Evolutionary conservation across 164 flowering plant species (phyloP).

Genomic region (Akebia trifoliata): DNA sequence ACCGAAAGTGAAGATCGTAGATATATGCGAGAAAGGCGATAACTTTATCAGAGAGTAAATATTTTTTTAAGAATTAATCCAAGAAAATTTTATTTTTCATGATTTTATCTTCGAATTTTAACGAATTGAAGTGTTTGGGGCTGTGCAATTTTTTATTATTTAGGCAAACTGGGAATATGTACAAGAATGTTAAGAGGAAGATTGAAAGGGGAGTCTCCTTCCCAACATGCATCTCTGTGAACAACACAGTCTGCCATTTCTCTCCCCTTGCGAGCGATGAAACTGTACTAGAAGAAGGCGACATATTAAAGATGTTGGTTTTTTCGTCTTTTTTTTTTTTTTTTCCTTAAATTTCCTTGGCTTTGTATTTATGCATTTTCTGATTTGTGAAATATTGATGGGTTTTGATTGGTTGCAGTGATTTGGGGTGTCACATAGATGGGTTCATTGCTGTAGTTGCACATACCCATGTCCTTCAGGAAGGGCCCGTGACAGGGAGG

Average conservation of each 20-base stretch:
- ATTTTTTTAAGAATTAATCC: neutral
- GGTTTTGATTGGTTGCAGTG: slow-evolving; percentile 39
- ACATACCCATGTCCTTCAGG: slow-evolving; percentile 84
- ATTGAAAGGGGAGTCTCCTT: slow-evolving; percentile 91
- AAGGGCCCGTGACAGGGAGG: slow-evolving; percentile 79
- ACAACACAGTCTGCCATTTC: slow-evolving; percentile 81
- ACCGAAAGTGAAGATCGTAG: slow-evolving; percentile 72
- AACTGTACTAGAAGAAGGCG: slow-evolving; percentile 68
- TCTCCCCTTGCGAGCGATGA: slow-evolving; percentile 94
- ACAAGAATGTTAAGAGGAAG: slow-evolving; percentile 90
- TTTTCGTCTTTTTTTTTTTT: neutral
- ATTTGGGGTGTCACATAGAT: slow-evolving; percentile 94
- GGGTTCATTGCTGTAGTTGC: slow-evolving; percentile 90
- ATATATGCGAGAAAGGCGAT: slow-evolving; percentile 74
- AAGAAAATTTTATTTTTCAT: neutral
- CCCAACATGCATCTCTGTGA: slow-evolving; percentile 90
- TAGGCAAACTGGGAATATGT: slow-evolving; percentile 83
- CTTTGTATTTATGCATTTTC: neutral
- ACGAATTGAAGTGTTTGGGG: neutral
- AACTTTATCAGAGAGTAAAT: slow-evolving; percentile 53
- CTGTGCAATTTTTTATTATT: neutral
- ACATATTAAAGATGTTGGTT: slow-evolving; percentile 72
- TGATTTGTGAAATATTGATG: neutral
- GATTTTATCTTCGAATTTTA: neutral
- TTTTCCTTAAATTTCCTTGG: neutral